phyloP scores from a whole-genome alignment of 768 basidiomycete species.

The Daedaleopsis sinensis region DNA sequence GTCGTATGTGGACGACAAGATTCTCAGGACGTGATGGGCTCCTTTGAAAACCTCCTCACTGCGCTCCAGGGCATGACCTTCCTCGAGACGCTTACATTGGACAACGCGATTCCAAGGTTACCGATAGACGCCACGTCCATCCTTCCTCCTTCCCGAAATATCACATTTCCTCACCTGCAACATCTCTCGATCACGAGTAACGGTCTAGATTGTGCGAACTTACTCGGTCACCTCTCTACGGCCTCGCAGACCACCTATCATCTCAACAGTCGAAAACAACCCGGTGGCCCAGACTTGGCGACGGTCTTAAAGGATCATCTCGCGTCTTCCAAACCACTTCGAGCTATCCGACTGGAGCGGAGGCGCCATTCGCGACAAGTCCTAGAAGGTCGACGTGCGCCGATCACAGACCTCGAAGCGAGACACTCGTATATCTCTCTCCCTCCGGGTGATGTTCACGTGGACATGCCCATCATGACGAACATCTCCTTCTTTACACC shows the following conservation, averaged over 20 bases:
- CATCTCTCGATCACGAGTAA: not conserved
- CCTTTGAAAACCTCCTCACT: slow-evolving; percentile 1
- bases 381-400: not conserved
- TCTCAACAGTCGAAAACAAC: not conserved
- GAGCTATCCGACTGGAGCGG: not conserved
- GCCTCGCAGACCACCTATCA: not conserved
- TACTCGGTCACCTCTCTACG: slow-evolving; percentile 3
- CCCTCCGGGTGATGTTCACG: too few relatives aligned
- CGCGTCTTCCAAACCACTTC: not conserved
- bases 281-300: not conserved
- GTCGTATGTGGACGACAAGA: not conserved
- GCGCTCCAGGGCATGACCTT: slow-evolving; percentile 1
- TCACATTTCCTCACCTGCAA: slow-evolving; percentile 1
- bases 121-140: not conserved
- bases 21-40: not conserved
- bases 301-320: not conserved
- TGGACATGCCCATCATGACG: not conserved
- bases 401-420: too few relatives aligned
- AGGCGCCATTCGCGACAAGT: not conserved
- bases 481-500: not conserved
- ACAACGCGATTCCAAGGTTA: slow-evolving; percentile 7
- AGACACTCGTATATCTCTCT: too few relatives aligned
- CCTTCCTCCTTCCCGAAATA: not conserved
- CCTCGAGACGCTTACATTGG: not conserved
- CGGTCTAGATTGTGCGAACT: slow-evolving; percentile 4